Evolutionary conservation across 495 filamentous ascomycete species (phyloP), one percentile per base, ranked within the genome.

Genomic region (Diplogelasinospora grovesii): DNA sequence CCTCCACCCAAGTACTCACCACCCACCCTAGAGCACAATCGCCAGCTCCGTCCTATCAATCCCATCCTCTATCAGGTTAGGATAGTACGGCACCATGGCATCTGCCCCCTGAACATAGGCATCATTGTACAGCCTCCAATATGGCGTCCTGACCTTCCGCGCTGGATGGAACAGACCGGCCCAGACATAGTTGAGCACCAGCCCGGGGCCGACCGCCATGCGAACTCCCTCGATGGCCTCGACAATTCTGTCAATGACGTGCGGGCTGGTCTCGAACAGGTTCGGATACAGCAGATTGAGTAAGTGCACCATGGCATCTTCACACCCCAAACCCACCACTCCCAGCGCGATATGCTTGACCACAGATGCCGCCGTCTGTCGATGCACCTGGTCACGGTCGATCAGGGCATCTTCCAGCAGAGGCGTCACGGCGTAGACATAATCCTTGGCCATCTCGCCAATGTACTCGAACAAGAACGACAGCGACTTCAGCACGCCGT

Each of bases 391-490:
- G 61, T 99, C 93, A 31, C 93, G 81, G 63, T 99, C 93, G 64
- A 95, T 93, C 39, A 99, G 81, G 3, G 93, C 93, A 57, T 99
- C 93, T 59, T 97, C 92, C 6, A 99, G 82, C 11, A 99, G 70
- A n/a, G 93, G 92, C 11, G 88, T 95, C 22, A 97, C 85, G 8
- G 93, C 93, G 58, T 97, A 99, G 63, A 97, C 89, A 61, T 99
- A 99, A 61, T 99, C 93, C 64, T 96, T 97, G 44, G 87, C 89
- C 93, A 99, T 96, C 64, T 99, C 92, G 36, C 92, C 92, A 57
- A 98, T 98, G 65, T 98, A 98, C 51, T 98, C 92, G 57, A 97
- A 97, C 35, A 99, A 73, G 78, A 99, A 99, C 21, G 85, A 90
- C 47, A 99, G 76, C 7, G 89, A 86, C 61, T 99, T 99, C 50